phyloP scores from a whole-genome alignment of 306 rosid genomes.

The Lathyrus sativus region DNA sequence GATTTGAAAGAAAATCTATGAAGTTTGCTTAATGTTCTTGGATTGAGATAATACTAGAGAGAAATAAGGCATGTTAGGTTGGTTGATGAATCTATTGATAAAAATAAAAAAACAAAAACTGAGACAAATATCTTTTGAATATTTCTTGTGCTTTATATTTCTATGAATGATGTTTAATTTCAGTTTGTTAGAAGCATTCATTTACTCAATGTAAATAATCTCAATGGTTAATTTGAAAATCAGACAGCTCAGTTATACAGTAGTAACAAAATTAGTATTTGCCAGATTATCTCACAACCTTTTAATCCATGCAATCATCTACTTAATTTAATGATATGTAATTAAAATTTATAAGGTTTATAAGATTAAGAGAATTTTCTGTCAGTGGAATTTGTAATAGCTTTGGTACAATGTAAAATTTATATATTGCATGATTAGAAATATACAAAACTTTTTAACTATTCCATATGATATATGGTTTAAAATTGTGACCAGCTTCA shows the following conservation, averaged over 20 bases:
- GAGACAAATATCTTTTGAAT: neutral
- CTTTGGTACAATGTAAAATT: neutral
- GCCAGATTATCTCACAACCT: too few relatives aligned
- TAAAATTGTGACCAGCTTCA: neutral
- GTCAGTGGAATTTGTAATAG: neutral
- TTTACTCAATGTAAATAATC: too few relatives aligned
- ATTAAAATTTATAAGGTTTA: too few relatives aligned
- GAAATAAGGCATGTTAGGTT: conserved; percentile 13
- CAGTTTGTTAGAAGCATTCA: conserved; percentile 10
- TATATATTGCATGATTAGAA: neutral
- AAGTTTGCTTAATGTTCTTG: conserved; percentile 27
- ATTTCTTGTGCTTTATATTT: conserved; percentile 19
- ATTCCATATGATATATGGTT: neutral
- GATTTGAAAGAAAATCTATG: conserved; percentile 51
- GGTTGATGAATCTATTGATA: conserved; percentile 5
- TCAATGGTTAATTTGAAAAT: too few relatives aligned
- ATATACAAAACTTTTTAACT: neutral
- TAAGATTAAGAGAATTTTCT: too few relatives aligned
- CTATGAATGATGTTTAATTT: conserved; percentile 22
- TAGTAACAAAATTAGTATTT: too few relatives aligned
- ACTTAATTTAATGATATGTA: too few relatives aligned
- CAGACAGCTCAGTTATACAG: too few relatives aligned
- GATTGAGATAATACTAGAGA: conserved; percentile 6
- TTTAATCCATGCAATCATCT: too few relatives aligned
- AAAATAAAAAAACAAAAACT: neutral